These are phyloP conservation scores for Candida boleticola DNA, from an alignment of 805 yeast species.

Conservation along the genomic window DNA sequence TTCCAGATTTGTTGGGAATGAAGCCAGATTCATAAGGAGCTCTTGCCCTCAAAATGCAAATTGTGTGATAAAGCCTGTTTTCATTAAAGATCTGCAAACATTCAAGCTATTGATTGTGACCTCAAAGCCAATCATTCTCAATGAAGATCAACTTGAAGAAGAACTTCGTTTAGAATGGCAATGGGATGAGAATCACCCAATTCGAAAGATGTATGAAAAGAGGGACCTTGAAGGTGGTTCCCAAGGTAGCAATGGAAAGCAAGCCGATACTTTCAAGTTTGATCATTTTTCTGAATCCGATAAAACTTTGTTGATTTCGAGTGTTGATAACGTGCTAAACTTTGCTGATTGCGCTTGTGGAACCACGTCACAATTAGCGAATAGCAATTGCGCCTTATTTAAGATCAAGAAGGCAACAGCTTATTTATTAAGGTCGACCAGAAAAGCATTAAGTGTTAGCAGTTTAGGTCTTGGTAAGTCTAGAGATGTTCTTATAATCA, in stretches of 20 bases:
- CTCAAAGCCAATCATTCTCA: slow-evolving; percentile 45
- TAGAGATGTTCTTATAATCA: slow-evolving; percentile 35
- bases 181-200: slow-evolving; percentile 83
- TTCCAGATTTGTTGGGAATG: slow-evolving; percentile 76
- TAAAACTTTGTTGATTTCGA: slow-evolving; percentile 54
- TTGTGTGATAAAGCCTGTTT: slow-evolving; percentile 56
- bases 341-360: slow-evolving; percentile 65
- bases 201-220: slow-evolving; percentile 45
- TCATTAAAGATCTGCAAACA: slow-evolving; percentile 35
- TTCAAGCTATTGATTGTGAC: slow-evolving; percentile 59
- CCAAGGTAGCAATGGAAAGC: slow-evolving; percentile 9
- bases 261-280: slow-evolving; percentile 40
- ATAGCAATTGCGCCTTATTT: slow-evolving; percentile 53
- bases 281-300: slow-evolving; percentile 55
- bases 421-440: slow-evolving; percentile 55
- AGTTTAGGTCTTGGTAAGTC: slow-evolving; percentile 35
- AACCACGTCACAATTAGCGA: slow-evolving; percentile 14
- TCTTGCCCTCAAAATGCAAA: slow-evolving; percentile 67
- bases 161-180: slow-evolving; percentile 85
- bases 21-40: slow-evolving; percentile 69
- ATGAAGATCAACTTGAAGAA: slow-evolving; percentile 33
- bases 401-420: slow-evolving; percentile 64
- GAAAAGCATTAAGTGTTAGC: slow-evolving; percentile 45
- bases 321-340: slow-evolving; percentile 60
- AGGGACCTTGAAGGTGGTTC: slow-evolving; percentile 6